Conservation (phyloP, 495 filamentous ascomycete genomes). For the Lasiosphaeria miniovina region DNA sequence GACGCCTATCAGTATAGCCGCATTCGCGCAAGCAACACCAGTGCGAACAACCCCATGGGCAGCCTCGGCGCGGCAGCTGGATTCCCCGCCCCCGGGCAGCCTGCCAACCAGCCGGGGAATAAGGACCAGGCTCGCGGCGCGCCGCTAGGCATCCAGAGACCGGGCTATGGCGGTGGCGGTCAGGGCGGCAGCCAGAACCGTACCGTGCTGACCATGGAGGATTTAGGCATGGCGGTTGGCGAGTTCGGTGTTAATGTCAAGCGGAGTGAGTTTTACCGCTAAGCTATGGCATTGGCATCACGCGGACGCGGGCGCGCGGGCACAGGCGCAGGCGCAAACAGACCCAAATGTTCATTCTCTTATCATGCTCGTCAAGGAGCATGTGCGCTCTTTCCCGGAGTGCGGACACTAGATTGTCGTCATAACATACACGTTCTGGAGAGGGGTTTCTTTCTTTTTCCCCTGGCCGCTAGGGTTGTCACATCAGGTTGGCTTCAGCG, state of each 20-base stretch:
- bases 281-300: conserved; percentile 23
- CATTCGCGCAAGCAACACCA: conserved; percentile 88
- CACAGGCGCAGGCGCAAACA: background rate
- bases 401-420: too few relatives aligned
- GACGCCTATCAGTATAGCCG: conserved; percentile 97
- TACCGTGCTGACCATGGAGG: conserved; percentile 97
- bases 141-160: conserved; percentile 80
- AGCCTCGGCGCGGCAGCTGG: conserved; percentile 77
- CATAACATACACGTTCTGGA: too few relatives aligned
- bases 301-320: too few relatives aligned
- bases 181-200: conserved; percentile 86
- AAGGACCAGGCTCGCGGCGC: conserved; percentile 58
- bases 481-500: too few relatives aligned
- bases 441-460: too few relatives aligned
- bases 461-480: too few relatives aligned
- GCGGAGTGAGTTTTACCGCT: conserved; percentile 96
- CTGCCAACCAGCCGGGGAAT: conserved; percentile 51
- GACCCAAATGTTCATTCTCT: background rate
- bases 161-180: conserved; percentile 90
- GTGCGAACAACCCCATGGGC: conserved; percentile 81
- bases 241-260: conserved; percentile 98
- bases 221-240: conserved; percentile 93
- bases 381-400: too few relatives aligned
- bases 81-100: conserved; percentile 59
- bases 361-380: too few relatives aligned